phyloP scores from a whole-genome alignment of 805 yeast genomes.

The Cyberlindnera euphorbiiphila region DNA sequence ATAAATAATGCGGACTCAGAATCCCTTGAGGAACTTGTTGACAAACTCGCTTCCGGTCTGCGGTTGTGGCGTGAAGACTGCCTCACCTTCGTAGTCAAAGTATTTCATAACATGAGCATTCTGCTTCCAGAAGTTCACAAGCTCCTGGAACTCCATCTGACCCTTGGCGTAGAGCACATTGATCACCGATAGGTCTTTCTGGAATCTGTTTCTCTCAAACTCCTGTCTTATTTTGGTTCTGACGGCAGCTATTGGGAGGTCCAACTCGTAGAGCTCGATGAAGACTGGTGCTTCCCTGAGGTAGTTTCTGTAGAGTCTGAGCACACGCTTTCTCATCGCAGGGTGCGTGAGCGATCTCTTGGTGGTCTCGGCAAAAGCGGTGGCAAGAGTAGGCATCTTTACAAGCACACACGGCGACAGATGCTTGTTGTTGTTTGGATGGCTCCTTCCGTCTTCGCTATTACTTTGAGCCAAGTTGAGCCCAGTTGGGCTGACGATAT shows the following conservation, averaged over 20 bases:
- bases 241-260: slow-evolving; percentile 72
- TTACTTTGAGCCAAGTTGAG: too few species aligned
- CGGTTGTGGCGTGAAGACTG: slow-evolving; percentile 42
- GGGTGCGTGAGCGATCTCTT: slow-evolving; percentile 56
- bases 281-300: slow-evolving; percentile 57
- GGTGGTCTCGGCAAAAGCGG: slow-evolving; percentile 82
- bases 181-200: slow-evolving; percentile 57
- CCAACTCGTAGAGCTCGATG: slow-evolving; percentile 65
- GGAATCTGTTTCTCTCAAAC: slow-evolving; percentile 80
- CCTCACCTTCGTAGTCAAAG: slow-evolving; percentile 62
- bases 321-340: slow-evolving; percentile 60
- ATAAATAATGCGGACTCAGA: slow-evolving; percentile 8
- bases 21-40: slow-evolving; percentile 67
- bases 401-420: too few species aligned
- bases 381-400: slow-evolving; percentile 62
- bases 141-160: slow-evolving; percentile 87
- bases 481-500: too few species aligned
- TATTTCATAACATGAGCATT: slow-evolving; percentile 79
- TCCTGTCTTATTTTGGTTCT: slow-evolving; percentile 86
- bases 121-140: slow-evolving; percentile 88
- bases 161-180: slow-evolving; percentile 77
- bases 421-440: not conserved
- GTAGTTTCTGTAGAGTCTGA: slow-evolving; percentile 70
- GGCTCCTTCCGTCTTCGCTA: too few species aligned
- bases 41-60: slow-evolving; percentile 52